Evolutionary conservation across 169 alveolate genomes (phyloP).

Genomic region (Cryptosporidium muris): DNA sequence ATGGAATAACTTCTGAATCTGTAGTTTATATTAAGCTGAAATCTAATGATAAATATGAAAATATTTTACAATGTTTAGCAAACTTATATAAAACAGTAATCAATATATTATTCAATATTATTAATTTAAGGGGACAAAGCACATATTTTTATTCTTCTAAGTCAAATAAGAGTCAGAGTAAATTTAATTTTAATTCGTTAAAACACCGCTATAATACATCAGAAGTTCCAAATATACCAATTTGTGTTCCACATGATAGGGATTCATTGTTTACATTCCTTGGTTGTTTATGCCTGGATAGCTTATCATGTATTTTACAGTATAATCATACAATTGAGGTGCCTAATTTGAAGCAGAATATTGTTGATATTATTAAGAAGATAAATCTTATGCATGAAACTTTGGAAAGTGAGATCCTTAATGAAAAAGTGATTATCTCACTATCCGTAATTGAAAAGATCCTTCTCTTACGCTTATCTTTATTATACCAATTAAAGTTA

Average conservation of each 20-base stretch:
- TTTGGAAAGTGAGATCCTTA: background rate
- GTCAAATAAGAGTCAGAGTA: background rate
- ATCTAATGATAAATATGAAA: background rate
- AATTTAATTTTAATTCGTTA: too few relatives aligned
- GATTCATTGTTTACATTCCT: constrained; percentile 29
- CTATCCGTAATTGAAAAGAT: constrained; percentile 18
- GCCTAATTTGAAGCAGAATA: background rate
- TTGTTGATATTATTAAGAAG: constrained; percentile 5
- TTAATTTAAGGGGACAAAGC: constrained; percentile 47
- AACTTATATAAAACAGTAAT: background rate
- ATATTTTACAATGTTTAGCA: background rate
- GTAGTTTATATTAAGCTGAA: background rate
- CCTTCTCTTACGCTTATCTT: background rate
- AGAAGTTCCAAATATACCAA: constrained; percentile 37
- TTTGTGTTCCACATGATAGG: constrained; percentile 12
- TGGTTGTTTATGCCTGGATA: constrained; percentile 16
- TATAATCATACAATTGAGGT: background rate
- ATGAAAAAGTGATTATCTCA: background rate
- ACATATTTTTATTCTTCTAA: constrained; percentile 7
- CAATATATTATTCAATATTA: constrained; percentile 13
- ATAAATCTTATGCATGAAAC: constrained; percentile 2
- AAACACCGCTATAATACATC: constrained; percentile 3
- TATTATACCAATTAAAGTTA: background rate
- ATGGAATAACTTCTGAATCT: constrained; percentile 6
- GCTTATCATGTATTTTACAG: constrained; percentile 13